Conservation (phyloP, 2,329 filamentous ascomycete genomes). For the Calonectria fujianensis region DNA sequence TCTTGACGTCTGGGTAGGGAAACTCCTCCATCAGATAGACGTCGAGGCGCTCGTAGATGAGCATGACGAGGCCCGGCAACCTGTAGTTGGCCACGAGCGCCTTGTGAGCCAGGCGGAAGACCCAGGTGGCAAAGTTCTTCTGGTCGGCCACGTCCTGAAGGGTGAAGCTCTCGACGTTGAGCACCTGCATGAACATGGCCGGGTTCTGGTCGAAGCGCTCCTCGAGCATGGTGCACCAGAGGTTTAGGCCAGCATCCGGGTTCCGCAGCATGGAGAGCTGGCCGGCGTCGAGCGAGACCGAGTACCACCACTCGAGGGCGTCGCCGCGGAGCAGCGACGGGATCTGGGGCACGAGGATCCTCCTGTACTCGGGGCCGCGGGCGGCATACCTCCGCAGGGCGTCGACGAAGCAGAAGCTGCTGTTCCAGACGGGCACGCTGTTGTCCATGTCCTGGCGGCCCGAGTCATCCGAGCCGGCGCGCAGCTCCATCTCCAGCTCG, state of each 20-base stretch:
- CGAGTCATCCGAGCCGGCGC: neutral
- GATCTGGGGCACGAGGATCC: constrained; percentile 21
- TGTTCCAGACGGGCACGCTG: constrained; percentile 24
- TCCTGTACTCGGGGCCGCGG: constrained; percentile 8
- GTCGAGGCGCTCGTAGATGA: constrained; percentile 24
- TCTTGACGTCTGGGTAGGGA: constrained; percentile 16
- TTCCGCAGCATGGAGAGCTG: constrained; percentile 11
- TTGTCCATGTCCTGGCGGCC: constrained; percentile 1
- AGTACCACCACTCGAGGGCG: constrained; percentile 22
- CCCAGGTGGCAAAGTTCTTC: constrained; percentile 22
- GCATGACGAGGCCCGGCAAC: constrained; percentile 20
- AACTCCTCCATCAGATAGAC: constrained; percentile 22
- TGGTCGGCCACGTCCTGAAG: constrained; percentile 24
- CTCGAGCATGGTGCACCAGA: constrained; percentile 18
- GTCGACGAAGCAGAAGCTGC: constrained; percentile 24
- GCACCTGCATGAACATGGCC: constrained; percentile 25
- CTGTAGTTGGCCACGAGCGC: constrained; percentile 17
- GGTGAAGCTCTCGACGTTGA: constrained; percentile 28
- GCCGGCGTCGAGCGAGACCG: constrained; percentile 18
- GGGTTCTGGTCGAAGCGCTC: constrained; percentile 26
- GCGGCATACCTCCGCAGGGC: constrained; percentile 20
- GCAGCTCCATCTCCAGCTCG: constrained; percentile 26
- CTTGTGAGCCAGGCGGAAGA: constrained; percentile 21
- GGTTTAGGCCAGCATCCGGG: constrained; percentile 10
- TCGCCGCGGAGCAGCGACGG: constrained; percentile 22